Evolutionary conservation across 2,329 filamentous ascomycete species (phyloP), one percentile per base, ranked within the genome.

Genomic region (Huntiella bhutanensis): DNA sequence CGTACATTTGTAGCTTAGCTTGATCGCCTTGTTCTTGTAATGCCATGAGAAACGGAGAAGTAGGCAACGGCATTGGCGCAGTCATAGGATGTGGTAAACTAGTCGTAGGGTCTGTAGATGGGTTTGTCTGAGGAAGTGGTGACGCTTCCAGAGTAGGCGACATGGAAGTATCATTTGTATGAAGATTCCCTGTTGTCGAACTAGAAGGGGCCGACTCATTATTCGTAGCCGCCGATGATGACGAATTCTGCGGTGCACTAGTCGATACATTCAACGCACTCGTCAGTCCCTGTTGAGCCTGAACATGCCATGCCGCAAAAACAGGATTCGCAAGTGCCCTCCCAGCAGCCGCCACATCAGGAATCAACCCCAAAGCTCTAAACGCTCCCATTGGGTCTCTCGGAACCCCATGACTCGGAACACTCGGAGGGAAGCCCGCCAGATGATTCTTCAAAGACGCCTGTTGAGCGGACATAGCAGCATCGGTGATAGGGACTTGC

Each of bases 1-100:
- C 64, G 61, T 67, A 65, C 52, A 63, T 61, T 15, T 66, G 53
- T 49, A 66, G 64, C 49, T 61, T 62, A 3, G 64, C 64, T 47
- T 67, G 64, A 47, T 55, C 56, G 19, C 54, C 51, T 41, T 54
- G 53, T 13, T 52, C 40, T 40, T 12, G 54, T 47, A 47, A 50
- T 39, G 37, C 38, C 2, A 22, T 33, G 11, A 47, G 33, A 15
- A 28, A 22, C 5, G 44, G 40, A 4, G 43, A 39, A 12, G 47
- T 49, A 41, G 45, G 48, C 33, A 45, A 43, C 16, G 35, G 48
- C 17, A 41, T 28, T 4, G 40, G 40, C 19, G 33, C n/a, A 19
- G 17, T 7, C 17, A 41, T 41, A 28, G 40, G 17, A n/a, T 28
- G 22, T 28, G 22, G 22, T 28, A 28, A 28, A 28, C 22, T 28